Evolutionary conservation across 2,329 filamentous ascomycete species (phyloP), one percentile per base, ranked within the genome.

Genomic region (Mycosphaerelloides madeirae): DNA sequence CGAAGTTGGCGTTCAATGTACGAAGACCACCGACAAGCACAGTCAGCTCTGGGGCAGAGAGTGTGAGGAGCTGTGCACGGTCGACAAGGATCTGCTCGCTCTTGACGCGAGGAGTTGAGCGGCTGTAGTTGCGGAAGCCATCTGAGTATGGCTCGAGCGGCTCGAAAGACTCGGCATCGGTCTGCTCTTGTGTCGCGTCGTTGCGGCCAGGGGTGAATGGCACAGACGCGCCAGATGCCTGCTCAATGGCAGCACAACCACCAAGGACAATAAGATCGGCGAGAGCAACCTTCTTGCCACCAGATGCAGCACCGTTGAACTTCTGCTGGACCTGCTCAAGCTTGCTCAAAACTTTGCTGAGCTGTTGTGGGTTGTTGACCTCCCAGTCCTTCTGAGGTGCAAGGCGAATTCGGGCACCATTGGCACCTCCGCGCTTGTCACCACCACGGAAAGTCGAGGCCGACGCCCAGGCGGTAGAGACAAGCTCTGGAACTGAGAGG

Each of bases 341-440:
- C 0, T 76, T 73, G 19, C 62, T 59, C 29, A 89, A 71, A 2
- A 85, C 79, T 64, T 83, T 70, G 43, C 69, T 67, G 31, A 89
- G 71, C 67, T 84, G 77, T 1, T 73, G 57, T 20, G 84, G 84
- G 72, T 87, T 85, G 77, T 90, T 90, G 40, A 81, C 76, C 60
- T 79, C 68, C 85, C 85, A 90, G 65, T 79, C 71, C 57, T 80
- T 80, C 70, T 85, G 81, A 18, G 85, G 85, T 50, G 76, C 72
- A 9, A 90, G 82, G 28, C 83, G 81, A 58, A 90, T 86, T 57
- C 85, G 85, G 12, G 79, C 85, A 57, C 85, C 85, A 59, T 90
- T 90, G 68, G 85, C 85, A 61, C 85, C 85, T 55, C 85, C 85
- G 54, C 85, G 85, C 79, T 89, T 89, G 73, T 90, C 85, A 55